phyloP scores from a whole-genome alignment of 1,284 basidiomycete genomes.

The Prillingera fragicola region DNA sequence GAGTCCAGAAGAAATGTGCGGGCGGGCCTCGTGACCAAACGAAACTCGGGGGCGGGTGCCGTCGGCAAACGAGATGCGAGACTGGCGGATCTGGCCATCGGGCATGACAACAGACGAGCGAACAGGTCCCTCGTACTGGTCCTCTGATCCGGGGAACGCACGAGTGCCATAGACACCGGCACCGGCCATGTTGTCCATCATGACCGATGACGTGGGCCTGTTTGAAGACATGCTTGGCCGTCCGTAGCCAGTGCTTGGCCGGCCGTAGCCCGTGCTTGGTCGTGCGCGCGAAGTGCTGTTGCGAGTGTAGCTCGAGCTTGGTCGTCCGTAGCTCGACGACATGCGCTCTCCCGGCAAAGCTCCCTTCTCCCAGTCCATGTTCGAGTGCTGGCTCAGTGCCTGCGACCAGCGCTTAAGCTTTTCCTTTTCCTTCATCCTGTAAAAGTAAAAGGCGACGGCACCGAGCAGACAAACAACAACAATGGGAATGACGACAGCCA shows the following conservation, averaged over 20 bases:
- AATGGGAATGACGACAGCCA: constrained; percentile 69
- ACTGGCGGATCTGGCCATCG: constrained; percentile 42
- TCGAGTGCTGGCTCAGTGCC: constrained; percentile 39
- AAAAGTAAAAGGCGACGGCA: constrained; percentile 53
- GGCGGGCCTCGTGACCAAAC: constrained; percentile 59
- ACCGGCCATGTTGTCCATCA: constrained; percentile 55
- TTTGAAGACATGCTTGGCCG: constrained; percentile 29
- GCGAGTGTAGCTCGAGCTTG: constrained; percentile 31
- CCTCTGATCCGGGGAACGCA: constrained; percentile 24
- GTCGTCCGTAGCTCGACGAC: constrained; percentile 72
- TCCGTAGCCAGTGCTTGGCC: constrained; percentile 41
- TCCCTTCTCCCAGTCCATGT: constrained; percentile 45
- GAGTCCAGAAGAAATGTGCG: constrained; percentile 39
- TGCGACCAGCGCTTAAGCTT: constrained; percentile 63
- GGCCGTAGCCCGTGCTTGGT: constrained; percentile 48
- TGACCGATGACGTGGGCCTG: constrained; percentile 37
- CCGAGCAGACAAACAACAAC: constrained; percentile 53
- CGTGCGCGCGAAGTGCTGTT: constrained; percentile 54
- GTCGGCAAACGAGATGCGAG: constrained; percentile 46
- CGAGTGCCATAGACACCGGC: constrained; percentile 56
- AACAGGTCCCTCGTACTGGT: constrained; percentile 25
- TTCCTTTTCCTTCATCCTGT: constrained; percentile 56
- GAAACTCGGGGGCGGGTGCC: constrained; percentile 50
- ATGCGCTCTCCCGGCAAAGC: constrained; percentile 47
- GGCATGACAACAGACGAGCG: constrained; percentile 56